Conservation (phyloP, 306 rosid species). For the Urtica urens region DNA sequence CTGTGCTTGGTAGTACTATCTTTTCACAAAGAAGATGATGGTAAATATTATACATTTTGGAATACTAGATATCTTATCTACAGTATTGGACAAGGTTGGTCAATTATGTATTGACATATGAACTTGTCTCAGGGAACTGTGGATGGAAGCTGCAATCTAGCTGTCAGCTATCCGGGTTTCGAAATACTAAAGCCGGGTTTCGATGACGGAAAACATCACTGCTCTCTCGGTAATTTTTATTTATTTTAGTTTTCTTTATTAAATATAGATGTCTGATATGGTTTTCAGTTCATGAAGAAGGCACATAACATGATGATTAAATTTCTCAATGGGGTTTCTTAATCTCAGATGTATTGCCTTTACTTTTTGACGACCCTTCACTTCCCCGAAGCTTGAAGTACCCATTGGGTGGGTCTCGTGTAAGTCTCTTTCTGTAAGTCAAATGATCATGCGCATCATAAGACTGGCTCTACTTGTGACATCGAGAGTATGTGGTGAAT, state of each 20-base stretch:
- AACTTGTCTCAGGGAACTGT: slow-evolving; percentile 22
- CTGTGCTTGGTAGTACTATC: too few species aligned
- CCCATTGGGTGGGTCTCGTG: slow-evolving; percentile 32
- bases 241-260: not conserved
- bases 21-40: too few species aligned
- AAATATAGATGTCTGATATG: not conserved
- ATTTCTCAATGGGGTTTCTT: slow-evolving; percentile 4
- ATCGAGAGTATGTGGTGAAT: too few species aligned
- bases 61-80: too few species aligned
- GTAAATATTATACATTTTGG: too few species aligned
- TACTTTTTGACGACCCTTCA: slow-evolving; percentile 45
- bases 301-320: slow-evolving; percentile 1
- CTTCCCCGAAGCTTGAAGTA: slow-evolving; percentile 27
- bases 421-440: slow-evolving; percentile 32
- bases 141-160: slow-evolving; percentile 26
- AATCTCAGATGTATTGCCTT: slow-evolving; percentile 41
- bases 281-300: not conserved
- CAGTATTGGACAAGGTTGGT: too few species aligned
- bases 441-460: too few species aligned
- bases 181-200: slow-evolving; percentile 26
- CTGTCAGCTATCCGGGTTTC: slow-evolving; percentile 26
- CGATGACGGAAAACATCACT: slow-evolving; percentile 27
- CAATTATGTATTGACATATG: too few species aligned
- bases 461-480: too few species aligned
- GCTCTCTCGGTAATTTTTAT: slow-evolving; percentile 46